Conservation (phyloP, 169 alveolate species). For the Eimeria sp. region DNA sequence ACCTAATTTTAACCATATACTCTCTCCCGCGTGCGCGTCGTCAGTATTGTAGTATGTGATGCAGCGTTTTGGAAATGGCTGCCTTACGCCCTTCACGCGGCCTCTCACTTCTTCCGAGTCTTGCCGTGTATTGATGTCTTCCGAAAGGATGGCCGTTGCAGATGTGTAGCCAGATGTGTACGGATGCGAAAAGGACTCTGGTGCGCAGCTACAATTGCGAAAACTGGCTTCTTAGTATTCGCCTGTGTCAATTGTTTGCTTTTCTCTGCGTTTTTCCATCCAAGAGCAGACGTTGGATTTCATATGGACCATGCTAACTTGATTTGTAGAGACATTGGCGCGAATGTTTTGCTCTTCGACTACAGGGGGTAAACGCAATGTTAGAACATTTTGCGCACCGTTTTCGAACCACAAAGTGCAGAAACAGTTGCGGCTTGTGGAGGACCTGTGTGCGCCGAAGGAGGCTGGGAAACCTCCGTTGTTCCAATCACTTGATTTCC, state of each 20-base stretch:
- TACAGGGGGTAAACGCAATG: constrained; percentile 71
- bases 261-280: not conserved
- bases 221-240: not conserved
- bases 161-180: not conserved
- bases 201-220: not conserved
- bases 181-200: not conserved
- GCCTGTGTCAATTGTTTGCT: not conserved
- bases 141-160: not conserved
- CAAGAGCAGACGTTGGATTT: constrained; percentile 56
- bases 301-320: constrained; percentile 26
- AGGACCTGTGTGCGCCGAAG: not conserved
- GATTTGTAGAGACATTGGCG: constrained; percentile 1
- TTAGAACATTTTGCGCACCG: not conserved
- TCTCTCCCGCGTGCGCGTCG: not conserved
- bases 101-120: not conserved
- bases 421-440: not conserved
- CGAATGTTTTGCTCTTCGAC: constrained; percentile 46
- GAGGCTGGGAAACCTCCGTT: not conserved
- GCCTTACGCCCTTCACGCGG: too few species aligned
- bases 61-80: not conserved
- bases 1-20: not conserved
- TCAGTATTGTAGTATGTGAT: not conserved
- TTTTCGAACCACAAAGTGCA: not conserved
- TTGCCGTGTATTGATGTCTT: not conserved
- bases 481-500: not conserved